A percentile compares a stretch with the other conserved stretches of the same genome.
Evolutionary conservation across 768 basidiomycete genomes (phyloP).

Genomic region (Crassisporium funariophilum): DNA sequence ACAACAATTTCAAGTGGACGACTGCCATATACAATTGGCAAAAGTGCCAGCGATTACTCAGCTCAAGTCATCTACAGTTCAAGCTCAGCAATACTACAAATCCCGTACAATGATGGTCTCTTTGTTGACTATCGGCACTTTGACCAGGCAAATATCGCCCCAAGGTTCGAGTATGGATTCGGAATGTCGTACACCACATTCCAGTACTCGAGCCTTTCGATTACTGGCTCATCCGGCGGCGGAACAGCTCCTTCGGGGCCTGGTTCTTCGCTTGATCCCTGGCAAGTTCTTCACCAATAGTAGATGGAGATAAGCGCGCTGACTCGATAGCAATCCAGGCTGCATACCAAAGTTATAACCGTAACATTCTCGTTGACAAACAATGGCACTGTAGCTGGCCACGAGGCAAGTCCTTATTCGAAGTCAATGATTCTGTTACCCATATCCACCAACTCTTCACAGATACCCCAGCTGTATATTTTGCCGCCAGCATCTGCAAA

Average conservation of each 20-base stretch:
- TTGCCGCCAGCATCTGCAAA: slow-evolving; percentile 49
- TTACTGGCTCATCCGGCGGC: slow-evolving; percentile 42
- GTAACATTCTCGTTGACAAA: slow-evolving; percentile 56
- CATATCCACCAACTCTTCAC: not conserved
- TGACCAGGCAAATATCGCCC: slow-evolving; percentile 46
- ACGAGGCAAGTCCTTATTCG: slow-evolving; percentile 44
- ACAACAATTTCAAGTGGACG: slow-evolving; percentile 35
- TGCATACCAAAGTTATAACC: slow-evolving; percentile 53
- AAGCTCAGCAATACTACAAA: slow-evolving; percentile 40
- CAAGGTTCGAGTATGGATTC: slow-evolving; percentile 55
- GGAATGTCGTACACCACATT: slow-evolving; percentile 62
- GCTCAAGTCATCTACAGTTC: slow-evolving; percentile 48
- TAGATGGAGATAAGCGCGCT: too few species aligned
- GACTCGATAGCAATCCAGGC: too few species aligned
- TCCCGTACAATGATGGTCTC: slow-evolving; percentile 61
- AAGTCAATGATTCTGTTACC: not conserved
- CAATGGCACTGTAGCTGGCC: slow-evolving; percentile 53
- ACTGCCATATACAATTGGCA: slow-evolving; percentile 56
- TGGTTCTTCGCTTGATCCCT: slow-evolving; percentile 54
- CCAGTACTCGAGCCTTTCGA: slow-evolving; percentile 45
- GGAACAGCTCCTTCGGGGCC: slow-evolving; percentile 46
- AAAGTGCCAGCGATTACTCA: slow-evolving; percentile 54
- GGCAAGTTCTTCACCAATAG: slow-evolving; percentile 29
- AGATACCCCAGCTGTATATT: slow-evolving; percentile 62
- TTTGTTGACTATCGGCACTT: slow-evolving; percentile 63